Evolutionary conservation across 106 monocot species (phyloP).

Genomic region (Posidonia australis): DNA sequence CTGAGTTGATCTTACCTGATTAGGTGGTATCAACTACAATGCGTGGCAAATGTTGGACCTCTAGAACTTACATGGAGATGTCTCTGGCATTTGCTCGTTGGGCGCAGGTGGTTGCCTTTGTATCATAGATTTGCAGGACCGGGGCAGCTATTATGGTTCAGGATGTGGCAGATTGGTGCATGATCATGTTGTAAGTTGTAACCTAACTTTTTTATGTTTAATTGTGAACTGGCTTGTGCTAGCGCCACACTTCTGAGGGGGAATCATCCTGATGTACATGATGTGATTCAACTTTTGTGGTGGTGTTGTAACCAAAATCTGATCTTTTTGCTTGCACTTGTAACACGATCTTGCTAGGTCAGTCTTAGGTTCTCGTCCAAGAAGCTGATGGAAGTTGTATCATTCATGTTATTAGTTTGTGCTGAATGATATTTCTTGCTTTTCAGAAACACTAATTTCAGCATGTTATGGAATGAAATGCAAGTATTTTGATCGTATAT

Average conservation of each 20-base stretch:
- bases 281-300: slow-evolving; percentile 2
- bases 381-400: background rate
- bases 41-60: background rate
- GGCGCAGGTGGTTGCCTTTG: background rate
- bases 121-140: background rate
- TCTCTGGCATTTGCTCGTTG: background rate
- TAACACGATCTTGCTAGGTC: background rate
- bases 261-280: slow-evolving; percentile 11
- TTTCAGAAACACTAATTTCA: too few species aligned
- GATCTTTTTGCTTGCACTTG: background rate
- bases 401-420: background rate
- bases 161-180: background rate
- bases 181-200: slow-evolving; percentile 2
- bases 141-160: background rate
- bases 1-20: background rate
- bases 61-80: background rate
- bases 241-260: background rate
- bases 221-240: background rate
- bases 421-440: background rate
- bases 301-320: background rate
- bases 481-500: too few species aligned
- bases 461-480: too few species aligned
- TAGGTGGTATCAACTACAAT: background rate
- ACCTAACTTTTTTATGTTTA: background rate
- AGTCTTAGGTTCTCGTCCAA: background rate